A percentile compares a stretch with the other conserved stretches of the same genome.
Evolutionary conservation across 164 flowering plant genomes (phyloP).

Genomic region (Liriodendron chinense): DNA sequence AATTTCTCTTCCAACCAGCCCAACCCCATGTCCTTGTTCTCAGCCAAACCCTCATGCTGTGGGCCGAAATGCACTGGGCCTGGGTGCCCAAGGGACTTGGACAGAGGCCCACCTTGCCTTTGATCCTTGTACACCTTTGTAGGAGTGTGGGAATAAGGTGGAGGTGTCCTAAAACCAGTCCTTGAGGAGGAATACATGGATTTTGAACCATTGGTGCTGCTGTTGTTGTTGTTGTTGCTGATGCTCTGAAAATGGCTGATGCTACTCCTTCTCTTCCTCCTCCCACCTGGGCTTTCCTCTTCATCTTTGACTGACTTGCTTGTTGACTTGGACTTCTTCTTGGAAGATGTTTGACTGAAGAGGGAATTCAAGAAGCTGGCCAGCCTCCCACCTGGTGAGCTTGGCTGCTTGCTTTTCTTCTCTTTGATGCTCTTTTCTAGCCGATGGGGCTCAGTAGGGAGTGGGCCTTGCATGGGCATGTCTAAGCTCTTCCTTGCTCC

Average conservation of each 20-base stretch:
- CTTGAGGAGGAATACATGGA: slow-evolving; percentile 34
- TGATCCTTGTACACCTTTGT: slow-evolving; percentile 43
- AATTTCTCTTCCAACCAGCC: slow-evolving; percentile 41
- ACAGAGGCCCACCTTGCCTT: slow-evolving; percentile 22
- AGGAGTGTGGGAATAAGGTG: slow-evolving; percentile 42
- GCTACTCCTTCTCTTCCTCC: slow-evolving; percentile 42
- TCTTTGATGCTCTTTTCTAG: slow-evolving; percentile 28
- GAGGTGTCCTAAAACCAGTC: slow-evolving; percentile 64
- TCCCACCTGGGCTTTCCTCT: slow-evolving; percentile 52
- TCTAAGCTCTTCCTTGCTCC: slow-evolving; percentile 70
- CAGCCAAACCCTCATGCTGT: slow-evolving; percentile 14
- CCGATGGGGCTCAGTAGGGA: slow-evolving; percentile 19
- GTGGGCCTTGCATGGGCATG: slow-evolving; percentile 26
- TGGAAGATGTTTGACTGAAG: slow-evolving; percentile 49
- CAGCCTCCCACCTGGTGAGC: slow-evolving; percentile 75
- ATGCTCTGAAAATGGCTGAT: slow-evolving; percentile 30
- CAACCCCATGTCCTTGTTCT: slow-evolving; percentile 24
- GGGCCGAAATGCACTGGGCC: slow-evolving; percentile 13
- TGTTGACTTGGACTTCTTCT: slow-evolving; percentile 59
- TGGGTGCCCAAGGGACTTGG: slow-evolving; percentile 23
- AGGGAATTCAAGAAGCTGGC: slow-evolving; percentile 24
- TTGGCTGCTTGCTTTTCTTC: slow-evolving; percentile 62
- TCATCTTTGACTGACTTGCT: slow-evolving; percentile 42
- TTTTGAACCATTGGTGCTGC: slow-evolving; percentile 7
- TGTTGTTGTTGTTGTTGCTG: neutral